Base-by-base conservation (phyloP, 768 basidiomycete genomes). In the Panus rudis region DNA sequence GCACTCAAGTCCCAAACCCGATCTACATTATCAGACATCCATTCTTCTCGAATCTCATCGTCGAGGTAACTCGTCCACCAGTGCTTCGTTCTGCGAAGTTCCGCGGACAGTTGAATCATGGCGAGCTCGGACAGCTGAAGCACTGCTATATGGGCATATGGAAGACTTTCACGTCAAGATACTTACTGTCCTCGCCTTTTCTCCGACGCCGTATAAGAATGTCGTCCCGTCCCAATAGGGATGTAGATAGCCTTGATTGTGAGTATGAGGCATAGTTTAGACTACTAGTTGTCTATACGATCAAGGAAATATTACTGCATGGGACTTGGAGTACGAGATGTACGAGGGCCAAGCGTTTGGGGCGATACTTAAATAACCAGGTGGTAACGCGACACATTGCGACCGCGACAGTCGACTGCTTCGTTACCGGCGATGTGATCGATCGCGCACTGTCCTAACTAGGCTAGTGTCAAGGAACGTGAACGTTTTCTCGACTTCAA, bases 161-260 rank as follows among this genome's bases (percentile, higher is more conserved):
- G 16, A 17, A 19, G 39, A 13, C 16, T 2, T 31, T 16, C 24
- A 17, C 17, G n/a, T 8, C 5, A 38, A 8, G 3, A 22, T 13
- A 27, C 59, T 56, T 47, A 75, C 75, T 21, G 75, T 76, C 52
- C 72, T 64, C 23, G 74, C 72, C 38, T 61, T 59, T 47, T 75
- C 75, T 67, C 74, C 72, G 21, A 76, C 65, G 25, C 72, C 73
- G 10, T 69, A 68, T 5, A 66, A 44, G 47, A 65, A 72, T 37
- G 61, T 56, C 0, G 63, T 58, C 0, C 72, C 74, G 52, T 69
- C 66, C 24, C 72, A 50, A 50, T 75, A 76, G 5, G 75, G 74
- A 46, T 75, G 74, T 37, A 71, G 58, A 48, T 74, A 78, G 1
- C 72, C 73, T 50, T 37, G 40, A 37, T 43, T 25, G 50, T n/a